Evolutionary conservation across 2,329 filamentous ascomycete species (phyloP), one percentile per base, ranked within the genome.

Genomic region (Xylaria arbuscula): DNA sequence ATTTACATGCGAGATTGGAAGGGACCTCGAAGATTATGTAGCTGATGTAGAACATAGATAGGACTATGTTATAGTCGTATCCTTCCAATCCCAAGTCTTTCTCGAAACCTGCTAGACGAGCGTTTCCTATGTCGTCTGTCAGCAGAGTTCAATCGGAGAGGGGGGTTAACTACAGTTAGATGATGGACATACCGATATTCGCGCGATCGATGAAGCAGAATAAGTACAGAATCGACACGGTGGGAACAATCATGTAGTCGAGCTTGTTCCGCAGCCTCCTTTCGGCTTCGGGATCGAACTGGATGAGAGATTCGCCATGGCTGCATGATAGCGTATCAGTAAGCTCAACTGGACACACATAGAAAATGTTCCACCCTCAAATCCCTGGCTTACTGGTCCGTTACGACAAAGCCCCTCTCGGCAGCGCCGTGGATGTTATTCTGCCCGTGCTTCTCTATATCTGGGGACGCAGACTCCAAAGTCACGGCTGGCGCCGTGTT

Each of bases 1-100:
- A 89, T 78, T 93, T 93, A 82, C 90, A 93, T 19, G 83, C 78
- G 67, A 93, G 84, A 70, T 89, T 93, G 64, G 84, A 84, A 0
- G 92, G 91, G 50, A 93, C 90, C 77, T 93, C 88, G 72, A 91
- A 92, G 56, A 93, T 32, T 73, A 93, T 92, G 78, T 93, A 93
- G 8, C 87, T 88, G 76, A 93, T 84, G 78, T 91, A 93, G 80
- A 93, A 93, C 70, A 89, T 76, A 13, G 89, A 89, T 2, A 93
- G 83, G 1, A 92, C 82, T 32, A 80, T 80, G 75, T 93, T 93
- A 81, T 92, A 93, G 75, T 92, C 90, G 75, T 91, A 88, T 32
- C 85, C 85, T 13, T 76, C 78, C 64, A 93, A 79, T 0, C 81
- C 76, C 0, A 93, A 83, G 61, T 92, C 90, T 40, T 81, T 83